These are phyloP conservation scores for Alternaria angustiovoidea DNA, from an alignment of 2,329 filamentous ascomycete species.

Conservation along the genomic window DNA sequence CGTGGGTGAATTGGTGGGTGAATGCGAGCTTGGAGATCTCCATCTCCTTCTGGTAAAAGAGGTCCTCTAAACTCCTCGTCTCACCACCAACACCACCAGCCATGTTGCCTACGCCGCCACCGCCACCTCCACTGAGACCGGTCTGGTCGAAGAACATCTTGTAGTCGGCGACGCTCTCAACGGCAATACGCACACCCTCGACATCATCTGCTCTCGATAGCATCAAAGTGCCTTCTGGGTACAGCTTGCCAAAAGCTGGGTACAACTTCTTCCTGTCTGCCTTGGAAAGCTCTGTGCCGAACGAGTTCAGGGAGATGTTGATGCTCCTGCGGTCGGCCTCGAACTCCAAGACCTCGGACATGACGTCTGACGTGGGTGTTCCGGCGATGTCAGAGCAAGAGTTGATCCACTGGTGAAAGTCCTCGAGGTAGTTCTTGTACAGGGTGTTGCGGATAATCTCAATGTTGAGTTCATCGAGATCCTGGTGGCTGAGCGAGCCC, in stretches of 20 bases:
- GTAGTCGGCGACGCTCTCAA: conserved; percentile 93
- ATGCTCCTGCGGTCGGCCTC: conserved; percentile 96
- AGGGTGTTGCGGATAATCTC: conserved; percentile 98
- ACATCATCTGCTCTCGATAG: conserved; percentile 93
- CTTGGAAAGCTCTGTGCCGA: conserved; percentile 95
- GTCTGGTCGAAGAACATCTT: conserved; percentile 95
- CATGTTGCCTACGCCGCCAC: conserved; percentile 82
- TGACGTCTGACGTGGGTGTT: conserved; percentile 90
- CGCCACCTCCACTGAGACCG: conserved; percentile 76
- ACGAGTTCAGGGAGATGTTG: conserved; percentile 99
- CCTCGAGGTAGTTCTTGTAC: conserved; percentile 99
- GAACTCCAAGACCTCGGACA: conserved; percentile 95
- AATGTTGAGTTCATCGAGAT: conserved; percentile 98
- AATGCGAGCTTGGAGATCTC: conserved; percentile 95
- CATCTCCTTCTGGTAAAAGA: conserved; percentile 99
- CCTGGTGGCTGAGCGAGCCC: conserved; percentile 92
- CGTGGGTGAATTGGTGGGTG: conserved; percentile 93
- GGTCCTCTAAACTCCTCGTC: conserved; percentile 89
- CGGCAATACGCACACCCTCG: conserved; percentile 90
- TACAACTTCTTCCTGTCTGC: conserved; percentile 95
- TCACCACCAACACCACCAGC: conserved; percentile 79
- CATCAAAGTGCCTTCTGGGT: conserved; percentile 95
- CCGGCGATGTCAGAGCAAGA: conserved; percentile 84
- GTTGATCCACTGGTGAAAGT: conserved; percentile 95
- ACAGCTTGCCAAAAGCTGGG: conserved; percentile 87